Percentiles rank a stretch among this genome's conserved stretches.
These are phyloP conservation scores for Trichothecium sympodiale DNA, from an alignment of 2,329 filamentous ascomycete species.

Conservation along the genomic window DNA sequence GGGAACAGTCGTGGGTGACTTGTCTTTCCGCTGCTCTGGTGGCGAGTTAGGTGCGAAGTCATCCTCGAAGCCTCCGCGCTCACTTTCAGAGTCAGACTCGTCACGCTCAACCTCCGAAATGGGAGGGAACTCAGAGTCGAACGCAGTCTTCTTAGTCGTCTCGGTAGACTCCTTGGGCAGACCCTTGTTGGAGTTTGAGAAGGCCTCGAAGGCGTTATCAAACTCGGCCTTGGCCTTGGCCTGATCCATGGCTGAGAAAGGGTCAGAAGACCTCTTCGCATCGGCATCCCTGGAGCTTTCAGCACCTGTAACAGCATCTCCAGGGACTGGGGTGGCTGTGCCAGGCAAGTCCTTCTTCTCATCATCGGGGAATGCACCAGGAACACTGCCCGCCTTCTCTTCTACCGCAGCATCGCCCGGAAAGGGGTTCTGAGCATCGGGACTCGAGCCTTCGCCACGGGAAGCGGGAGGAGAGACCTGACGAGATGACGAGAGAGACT, in stretches of 20 bases:
- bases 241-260: conserved; percentile 42
- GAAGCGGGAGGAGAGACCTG: conserved; percentile 62
- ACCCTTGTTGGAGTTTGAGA: conserved; percentile 43
- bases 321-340: conserved; percentile 15
- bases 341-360: conserved; percentile 13
- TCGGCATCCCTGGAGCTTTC: conserved; percentile 7
- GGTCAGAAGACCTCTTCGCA: conserved; percentile 22
- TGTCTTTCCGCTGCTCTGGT: conserved; percentile 1
- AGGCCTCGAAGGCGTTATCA: conserved; percentile 74
- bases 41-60: conserved; percentile 66
- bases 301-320: conserved; percentile 9
- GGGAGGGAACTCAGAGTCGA: conserved; percentile 79
- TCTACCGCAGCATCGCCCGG: conserved; percentile 12
- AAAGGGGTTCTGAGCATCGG: conserved; percentile 15
- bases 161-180: conserved; percentile 31
- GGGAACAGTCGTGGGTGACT: background rate
- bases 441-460: conserved; percentile 38
- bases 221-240: conserved; percentile 68
- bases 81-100: conserved; percentile 71
- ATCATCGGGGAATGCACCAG: conserved; percentile 26
- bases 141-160: conserved; percentile 22
- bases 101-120: conserved; percentile 77
- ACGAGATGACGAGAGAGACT: conserved; percentile 66
- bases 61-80: conserved; percentile 81
- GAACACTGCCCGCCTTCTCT: conserved; percentile 10